Evolutionary conservation across 2,329 filamentous ascomycete species (phyloP).

Genomic region (Trichophyton simii): DNA sequence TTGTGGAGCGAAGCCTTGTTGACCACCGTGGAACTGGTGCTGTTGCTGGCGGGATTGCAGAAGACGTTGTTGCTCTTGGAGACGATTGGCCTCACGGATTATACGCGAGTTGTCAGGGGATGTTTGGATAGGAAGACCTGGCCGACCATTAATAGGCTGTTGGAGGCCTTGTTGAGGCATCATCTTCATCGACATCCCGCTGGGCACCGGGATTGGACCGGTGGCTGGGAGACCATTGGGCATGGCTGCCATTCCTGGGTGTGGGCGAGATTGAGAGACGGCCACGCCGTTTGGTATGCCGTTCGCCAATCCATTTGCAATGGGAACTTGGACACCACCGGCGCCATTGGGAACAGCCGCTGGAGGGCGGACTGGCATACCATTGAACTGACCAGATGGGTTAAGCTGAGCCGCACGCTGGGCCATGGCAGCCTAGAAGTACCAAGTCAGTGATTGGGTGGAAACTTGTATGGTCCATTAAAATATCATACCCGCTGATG

Average conservation of each 20-base stretch:
- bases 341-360: not conserved
- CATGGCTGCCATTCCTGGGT: constrained; percentile 31
- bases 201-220: constrained; percentile 37
- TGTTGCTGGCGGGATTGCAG: constrained; percentile 42
- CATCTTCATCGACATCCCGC: constrained; percentile 47
- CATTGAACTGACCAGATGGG: constrained; percentile 1
- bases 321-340: not conserved
- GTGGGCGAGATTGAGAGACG: constrained; percentile 27
- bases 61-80: constrained; percentile 46
- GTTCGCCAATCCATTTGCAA: constrained; percentile 11
- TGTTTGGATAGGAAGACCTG: constrained; percentile 43
- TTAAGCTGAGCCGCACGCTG: constrained; percentile 31
- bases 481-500: constrained; percentile 36
- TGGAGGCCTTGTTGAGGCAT: constrained; percentile 48
- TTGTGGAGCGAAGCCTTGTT: constrained; percentile 29
- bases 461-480: not conserved
- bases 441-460: not conserved
- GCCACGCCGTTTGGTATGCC: constrained; percentile 20
- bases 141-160: constrained; percentile 25
- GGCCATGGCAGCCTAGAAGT: constrained; percentile 28
- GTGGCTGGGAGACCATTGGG: constrained; percentile 32
- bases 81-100: constrained; percentile 35
- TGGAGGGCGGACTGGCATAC: not conserved
- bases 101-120: constrained; percentile 37
- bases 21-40: constrained; percentile 25